These are phyloP conservation scores for Salix caprea DNA, from an alignment of 345 rosid species.

Conservation along the genomic window DNA sequence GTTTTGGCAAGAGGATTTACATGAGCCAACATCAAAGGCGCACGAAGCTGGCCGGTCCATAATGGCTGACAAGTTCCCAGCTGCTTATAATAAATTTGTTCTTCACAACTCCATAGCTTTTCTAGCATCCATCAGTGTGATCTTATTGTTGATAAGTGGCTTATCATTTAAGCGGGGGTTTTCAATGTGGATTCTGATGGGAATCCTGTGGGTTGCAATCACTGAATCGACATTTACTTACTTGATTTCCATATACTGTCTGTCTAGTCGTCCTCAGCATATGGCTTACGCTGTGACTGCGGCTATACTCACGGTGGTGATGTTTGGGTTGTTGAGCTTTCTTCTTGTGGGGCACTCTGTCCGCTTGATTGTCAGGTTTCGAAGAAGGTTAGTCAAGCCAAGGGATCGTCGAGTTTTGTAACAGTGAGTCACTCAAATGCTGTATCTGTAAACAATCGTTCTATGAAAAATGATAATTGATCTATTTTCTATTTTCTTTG, in stretches of 20 bases:
- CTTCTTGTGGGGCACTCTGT: neutral
- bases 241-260: neutral
- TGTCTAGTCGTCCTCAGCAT: neutral
- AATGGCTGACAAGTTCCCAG: constrained; percentile 6
- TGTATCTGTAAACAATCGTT: neutral
- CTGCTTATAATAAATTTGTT: constrained; percentile 6
- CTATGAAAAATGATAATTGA: too few species aligned
- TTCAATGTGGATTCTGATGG: constrained; percentile 33
- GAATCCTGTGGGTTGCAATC: constrained; percentile 32
- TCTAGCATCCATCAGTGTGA: constrained; percentile 30
- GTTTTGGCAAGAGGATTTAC: constrained; percentile 20
- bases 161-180: constrained; percentile 21
- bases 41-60: constrained; percentile 22
- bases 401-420: neutral
- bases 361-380: neutral
- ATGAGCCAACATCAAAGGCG: neutral
- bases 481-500: too few species aligned
- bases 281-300: neutral
- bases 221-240: constrained; percentile 17
- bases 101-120: constrained; percentile 17
- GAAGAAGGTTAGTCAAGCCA: neutral
- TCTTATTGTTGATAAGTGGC: constrained; percentile 29
- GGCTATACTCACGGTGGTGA: neutral
- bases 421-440: neutral
- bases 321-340: neutral